Conservation (phyloP, 208 protist species). For the Leishmania turanica region DNA sequence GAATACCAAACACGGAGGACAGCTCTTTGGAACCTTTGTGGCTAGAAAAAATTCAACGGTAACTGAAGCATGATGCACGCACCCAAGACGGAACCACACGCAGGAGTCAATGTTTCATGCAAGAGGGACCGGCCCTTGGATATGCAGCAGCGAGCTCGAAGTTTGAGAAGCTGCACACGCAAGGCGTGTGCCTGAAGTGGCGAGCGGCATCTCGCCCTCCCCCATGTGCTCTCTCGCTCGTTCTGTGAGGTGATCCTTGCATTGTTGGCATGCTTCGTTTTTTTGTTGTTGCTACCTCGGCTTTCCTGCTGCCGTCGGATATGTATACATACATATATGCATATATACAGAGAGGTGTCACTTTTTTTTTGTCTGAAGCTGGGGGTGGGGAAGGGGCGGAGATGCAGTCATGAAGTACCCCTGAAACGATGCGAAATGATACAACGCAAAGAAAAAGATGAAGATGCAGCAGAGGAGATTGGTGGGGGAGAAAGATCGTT, state of each 20-base stretch:
- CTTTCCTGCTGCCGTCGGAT: background rate
- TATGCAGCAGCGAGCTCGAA: background rate
- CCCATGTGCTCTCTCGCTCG: background rate
- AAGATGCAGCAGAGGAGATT: background rate
- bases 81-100: background rate
- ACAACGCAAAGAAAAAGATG: background rate
- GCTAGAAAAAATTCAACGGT: background rate
- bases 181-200: background rate
- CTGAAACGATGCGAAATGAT: background rate
- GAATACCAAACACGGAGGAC: background rate
- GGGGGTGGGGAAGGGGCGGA: too few species aligned
- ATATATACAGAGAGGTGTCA: background rate
- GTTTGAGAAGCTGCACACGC: background rate
- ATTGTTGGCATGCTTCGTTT: background rate
- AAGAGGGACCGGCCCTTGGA: background rate
- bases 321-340: background rate
- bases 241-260: background rate
- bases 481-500: background rate
- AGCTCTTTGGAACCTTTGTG: background rate
- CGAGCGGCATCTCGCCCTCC: background rate
- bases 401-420: background rate
- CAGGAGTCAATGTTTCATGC: background rate
- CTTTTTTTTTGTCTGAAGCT: too few species aligned
- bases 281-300: background rate
- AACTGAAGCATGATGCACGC: background rate